Percentiles rank a stretch among this genome's conserved stretches.
phyloP scores from a whole-genome alignment of 192 early-diverging fungal species.

The Umbelopsis sp. region DNA sequence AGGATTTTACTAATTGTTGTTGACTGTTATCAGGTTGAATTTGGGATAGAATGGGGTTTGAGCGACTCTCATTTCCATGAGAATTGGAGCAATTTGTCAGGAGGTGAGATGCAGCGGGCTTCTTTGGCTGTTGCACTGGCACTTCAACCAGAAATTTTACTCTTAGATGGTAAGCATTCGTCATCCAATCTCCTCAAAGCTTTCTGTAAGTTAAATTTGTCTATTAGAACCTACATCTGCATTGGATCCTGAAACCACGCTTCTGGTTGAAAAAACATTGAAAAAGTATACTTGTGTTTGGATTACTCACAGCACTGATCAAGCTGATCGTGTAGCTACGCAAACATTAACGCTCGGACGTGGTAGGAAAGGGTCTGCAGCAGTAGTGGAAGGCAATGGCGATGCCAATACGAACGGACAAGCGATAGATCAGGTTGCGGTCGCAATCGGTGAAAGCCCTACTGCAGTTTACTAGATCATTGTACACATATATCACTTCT shows the following conservation, averaged over 20 bases:
- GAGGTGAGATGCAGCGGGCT: slow-evolving; percentile 86
- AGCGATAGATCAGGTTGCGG: not conserved
- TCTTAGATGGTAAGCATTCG: slow-evolving; percentile 70
- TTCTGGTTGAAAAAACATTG: slow-evolving; percentile 75
- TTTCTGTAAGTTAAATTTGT: not conserved
- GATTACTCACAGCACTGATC: slow-evolving; percentile 79
- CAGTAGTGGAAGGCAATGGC: not conserved
- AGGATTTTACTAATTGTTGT: not conserved
- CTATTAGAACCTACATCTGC: slow-evolving; percentile 82
- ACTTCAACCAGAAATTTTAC: slow-evolving; percentile 71
- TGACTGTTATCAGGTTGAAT: slow-evolving; percentile 44
- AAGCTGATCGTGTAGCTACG: slow-evolving; percentile 63
- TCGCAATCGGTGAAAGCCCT: not conserved
- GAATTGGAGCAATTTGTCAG: slow-evolving; percentile 77
- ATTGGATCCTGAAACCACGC: slow-evolving; percentile 70
- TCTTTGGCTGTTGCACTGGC: slow-evolving; percentile 80
- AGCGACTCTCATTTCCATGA: slow-evolving; percentile 69
- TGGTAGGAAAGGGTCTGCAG: not conserved
- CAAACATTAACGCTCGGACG: slow-evolving; percentile 21
- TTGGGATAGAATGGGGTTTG: slow-evolving; percentile 72
- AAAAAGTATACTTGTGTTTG: slow-evolving; percentile 68
- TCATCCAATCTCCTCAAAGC: not conserved
- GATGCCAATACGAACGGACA: not conserved
- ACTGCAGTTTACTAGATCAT: not conserved
- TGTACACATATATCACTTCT: too few relatives aligned